These are phyloP conservation scores for Penicillium bovifimosum DNA, from an alignment of 495 filamentous ascomycete genomes.

Conservation along the genomic window DNA sequence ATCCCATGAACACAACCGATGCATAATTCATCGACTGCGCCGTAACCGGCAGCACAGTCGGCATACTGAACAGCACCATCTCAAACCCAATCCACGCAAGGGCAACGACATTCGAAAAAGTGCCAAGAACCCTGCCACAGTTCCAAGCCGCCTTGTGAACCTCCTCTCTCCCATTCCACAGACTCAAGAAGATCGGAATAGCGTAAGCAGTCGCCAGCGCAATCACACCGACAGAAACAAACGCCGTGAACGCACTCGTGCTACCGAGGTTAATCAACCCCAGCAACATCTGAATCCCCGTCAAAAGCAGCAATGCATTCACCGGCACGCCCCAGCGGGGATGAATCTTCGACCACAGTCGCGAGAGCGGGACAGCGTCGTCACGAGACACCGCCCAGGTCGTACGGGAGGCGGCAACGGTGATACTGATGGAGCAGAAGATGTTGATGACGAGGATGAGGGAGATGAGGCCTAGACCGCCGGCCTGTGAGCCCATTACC, in stretches of 20 bases:
- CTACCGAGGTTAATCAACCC: slow-evolving; percentile 63
- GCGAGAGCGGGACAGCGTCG: slow-evolving; percentile 35
- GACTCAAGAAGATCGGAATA: slow-evolving; percentile 51
- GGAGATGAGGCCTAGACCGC: slow-evolving; percentile 41
- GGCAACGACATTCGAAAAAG: slow-evolving; percentile 50
- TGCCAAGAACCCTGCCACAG: slow-evolving; percentile 50
- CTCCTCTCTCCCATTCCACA: slow-evolving; percentile 45
- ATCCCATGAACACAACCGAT: slow-evolving; percentile 56
- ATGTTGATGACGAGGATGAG: slow-evolving; percentile 58
- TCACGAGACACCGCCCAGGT: slow-evolving; percentile 60
- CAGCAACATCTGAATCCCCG: slow-evolving; percentile 41
- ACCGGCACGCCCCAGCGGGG: slow-evolving; percentile 30
- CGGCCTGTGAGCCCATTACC: slow-evolving; percentile 45
- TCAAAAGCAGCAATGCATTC: slow-evolving; percentile 32
- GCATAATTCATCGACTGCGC: slow-evolving; percentile 55
- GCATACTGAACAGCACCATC: slow-evolving; percentile 54
- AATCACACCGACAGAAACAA: slow-evolving; percentile 59
- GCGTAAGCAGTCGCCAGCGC: slow-evolving; percentile 54
- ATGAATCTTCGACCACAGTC: slow-evolving; percentile 31
- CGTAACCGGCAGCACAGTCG: slow-evolving; percentile 44
- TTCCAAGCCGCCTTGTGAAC: slow-evolving; percentile 51
- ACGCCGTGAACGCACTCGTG: slow-evolving; percentile 55
- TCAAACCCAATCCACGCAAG: slow-evolving; percentile 57
- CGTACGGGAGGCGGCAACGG: slow-evolving; percentile 52
- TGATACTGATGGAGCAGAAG: slow-evolving; percentile 59